Percentiles rank a stretch among this genome's conserved stretches.
Conservation (phyloP, 139 green algal species). For the Asterochloris sp. region DNA sequence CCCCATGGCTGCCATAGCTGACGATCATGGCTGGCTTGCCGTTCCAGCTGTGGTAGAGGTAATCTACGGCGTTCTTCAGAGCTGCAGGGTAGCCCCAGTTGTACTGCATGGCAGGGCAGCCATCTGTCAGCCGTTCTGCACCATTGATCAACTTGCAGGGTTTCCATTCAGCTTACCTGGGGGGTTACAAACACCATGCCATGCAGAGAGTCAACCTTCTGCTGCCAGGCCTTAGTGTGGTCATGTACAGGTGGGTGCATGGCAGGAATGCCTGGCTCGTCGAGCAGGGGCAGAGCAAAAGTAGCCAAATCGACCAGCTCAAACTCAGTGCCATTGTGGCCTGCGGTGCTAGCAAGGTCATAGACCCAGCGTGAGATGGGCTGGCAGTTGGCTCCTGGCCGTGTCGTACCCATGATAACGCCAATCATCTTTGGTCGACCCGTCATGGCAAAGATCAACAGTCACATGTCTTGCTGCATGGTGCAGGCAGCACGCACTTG, state of each 20-base stretch:
- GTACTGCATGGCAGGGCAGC: not conserved
- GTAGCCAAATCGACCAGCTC: not conserved
- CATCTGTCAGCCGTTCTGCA: not conserved
- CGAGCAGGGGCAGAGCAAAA: not conserved
- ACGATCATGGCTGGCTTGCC: slow-evolving; percentile 8
- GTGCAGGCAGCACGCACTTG: no score
- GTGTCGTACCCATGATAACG: slow-evolving; percentile 2
- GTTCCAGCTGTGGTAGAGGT: not conserved
- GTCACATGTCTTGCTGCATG: no score
- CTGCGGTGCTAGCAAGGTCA: not conserved
- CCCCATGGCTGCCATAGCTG: not conserved
- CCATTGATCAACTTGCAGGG: not conserved
- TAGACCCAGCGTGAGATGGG: not conserved
- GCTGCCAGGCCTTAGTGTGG: slow-evolving; percentile 10
- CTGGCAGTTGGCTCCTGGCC: not conserved
- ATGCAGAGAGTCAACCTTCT: not conserved
- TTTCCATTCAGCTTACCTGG: not conserved
- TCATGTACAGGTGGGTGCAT: not conserved
- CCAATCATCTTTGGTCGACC: not conserved
- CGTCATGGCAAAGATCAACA: no score
- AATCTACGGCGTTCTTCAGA: slow-evolving; percentile 6
- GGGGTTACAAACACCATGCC: slow-evolving; percentile 6
- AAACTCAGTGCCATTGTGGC: not conserved
- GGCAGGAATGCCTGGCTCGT: slow-evolving; percentile 6
- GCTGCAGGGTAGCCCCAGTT: slow-evolving; percentile 14